Conservation (phyloP, 306 rosid genomes). For the Cucurbita ficifolia region DNA sequence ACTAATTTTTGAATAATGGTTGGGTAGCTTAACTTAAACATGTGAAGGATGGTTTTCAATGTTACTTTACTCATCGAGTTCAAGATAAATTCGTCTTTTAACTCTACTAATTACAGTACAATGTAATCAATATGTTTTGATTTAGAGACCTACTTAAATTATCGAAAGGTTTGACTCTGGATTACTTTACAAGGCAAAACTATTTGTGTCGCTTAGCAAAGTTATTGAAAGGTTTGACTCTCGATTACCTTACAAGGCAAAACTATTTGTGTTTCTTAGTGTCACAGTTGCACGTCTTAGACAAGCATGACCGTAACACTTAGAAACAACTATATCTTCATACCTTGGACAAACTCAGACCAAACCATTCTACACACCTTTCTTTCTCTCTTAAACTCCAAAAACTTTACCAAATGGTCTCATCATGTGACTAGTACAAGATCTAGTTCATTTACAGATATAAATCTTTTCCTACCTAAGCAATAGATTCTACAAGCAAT, state of each 20-base stretch:
- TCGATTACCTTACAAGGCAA: too few relatives aligned
- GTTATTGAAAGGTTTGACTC: too few relatives aligned
- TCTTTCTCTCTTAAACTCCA: background rate
- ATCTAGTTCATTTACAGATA: background rate
- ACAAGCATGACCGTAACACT: too few relatives aligned
- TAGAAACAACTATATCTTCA: background rate
- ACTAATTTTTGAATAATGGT: background rate
- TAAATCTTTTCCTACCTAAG: background rate
- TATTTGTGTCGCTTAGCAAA: background rate
- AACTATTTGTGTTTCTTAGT: too few relatives aligned
- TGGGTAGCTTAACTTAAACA: background rate
- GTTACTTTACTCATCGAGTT: background rate
- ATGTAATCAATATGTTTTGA: background rate
- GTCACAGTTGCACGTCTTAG: too few relatives aligned
- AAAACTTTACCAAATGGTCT: background rate
- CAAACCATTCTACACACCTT: background rate
- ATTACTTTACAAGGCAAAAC: background rate
- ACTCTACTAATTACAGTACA: background rate
- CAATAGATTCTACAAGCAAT: background rate
- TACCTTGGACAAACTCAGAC: background rate
- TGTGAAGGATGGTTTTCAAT: background rate
- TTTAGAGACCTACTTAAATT: background rate
- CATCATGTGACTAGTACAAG: background rate
- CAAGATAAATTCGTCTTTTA: background rate
- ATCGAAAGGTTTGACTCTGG: background rate